Base-by-base conservation (phyloP, 2,329 filamentous ascomycete species). In the Aureobasidium subglaciale region DNA sequence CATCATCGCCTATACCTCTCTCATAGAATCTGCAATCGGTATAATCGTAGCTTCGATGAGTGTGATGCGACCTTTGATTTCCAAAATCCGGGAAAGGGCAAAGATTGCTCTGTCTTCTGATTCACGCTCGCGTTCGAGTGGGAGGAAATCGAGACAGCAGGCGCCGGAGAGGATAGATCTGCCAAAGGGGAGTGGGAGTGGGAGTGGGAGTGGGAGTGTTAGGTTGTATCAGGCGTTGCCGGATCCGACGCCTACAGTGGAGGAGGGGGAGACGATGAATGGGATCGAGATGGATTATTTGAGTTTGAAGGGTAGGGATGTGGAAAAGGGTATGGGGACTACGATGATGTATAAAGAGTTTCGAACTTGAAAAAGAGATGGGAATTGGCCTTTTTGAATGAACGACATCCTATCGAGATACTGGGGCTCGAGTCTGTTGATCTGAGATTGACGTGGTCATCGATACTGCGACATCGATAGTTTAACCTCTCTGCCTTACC, bases 1-100 rank as follows among this genome's bases (percentile, higher is more conserved):
- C 27, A 18, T 49, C 4, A 43, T 59, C 8, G 53, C 58, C 1
- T 55, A 57, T 7, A 34, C 42, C 27, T 59, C 58, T 3, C 41
- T 55, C 13, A 43, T 53, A 18, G 58, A 59, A 27, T 49, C 48
- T 7, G 45, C 49, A 2, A 57, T 59, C 15, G 58, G 58, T 2
- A 56, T 59, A 8, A 57, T 59, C 20, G 58, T 54, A 1, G 54
- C 56, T 20, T 59, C 58, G 1, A 53, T 59, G 27, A 34, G 45
- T 0, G 55, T 52, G 3, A 40, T 56, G n/a, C 29, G 58, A 24
- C 58, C 58, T 6, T 30, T 59, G 4, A 20, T n/a, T 6, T 13
- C 22, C 1, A 38, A 22, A 9, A 6, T 53, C 3, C 15, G 13
- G 1, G 13, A 41, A 22, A 25, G 18, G 11, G 48, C 48, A 2